phyloP scores from a whole-genome alignment of 305 asterid genomes.

The Fraxinus paxiana region DNA sequence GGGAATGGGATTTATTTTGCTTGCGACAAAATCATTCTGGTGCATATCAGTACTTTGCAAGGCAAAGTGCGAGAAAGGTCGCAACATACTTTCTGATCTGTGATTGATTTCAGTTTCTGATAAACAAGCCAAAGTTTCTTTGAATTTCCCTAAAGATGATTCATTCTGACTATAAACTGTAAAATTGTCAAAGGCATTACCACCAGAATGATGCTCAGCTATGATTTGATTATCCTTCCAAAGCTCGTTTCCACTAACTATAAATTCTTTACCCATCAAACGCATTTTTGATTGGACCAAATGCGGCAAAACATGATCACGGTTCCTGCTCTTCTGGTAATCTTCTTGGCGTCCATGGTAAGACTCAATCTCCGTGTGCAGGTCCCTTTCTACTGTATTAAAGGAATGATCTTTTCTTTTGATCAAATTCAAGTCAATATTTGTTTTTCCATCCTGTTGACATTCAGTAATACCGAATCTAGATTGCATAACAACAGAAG shows the following conservation, averaged over 20 bases:
- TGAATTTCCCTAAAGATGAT: conserved; percentile 37
- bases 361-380: conserved; percentile 15
- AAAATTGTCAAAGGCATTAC: conserved; percentile 15
- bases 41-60: conserved; percentile 27
- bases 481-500: conserved; percentile 34
- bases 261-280: conserved; percentile 70
- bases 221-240: conserved; percentile 49
- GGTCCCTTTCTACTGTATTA: conserved; percentile 25
- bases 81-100: conserved; percentile 26
- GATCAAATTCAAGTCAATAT: conserved; percentile 21
- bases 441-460: conserved; percentile 28
- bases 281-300: conserved; percentile 55
- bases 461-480: conserved; percentile 35
- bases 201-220: conserved; percentile 29
- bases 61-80: conserved; percentile 28
- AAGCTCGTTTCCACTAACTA: conserved; percentile 37
- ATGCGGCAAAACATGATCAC: conserved; percentile 15
- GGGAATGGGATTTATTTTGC: conserved; percentile 29
- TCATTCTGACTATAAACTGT: conserved; percentile 26
- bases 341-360: conserved; percentile 26
- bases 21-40: conserved; percentile 29
- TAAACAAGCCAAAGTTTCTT: conserved; percentile 29
- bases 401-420: conserved; percentile 24
- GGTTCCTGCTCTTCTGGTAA: conserved; percentile 31
- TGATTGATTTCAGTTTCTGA: conserved; percentile 34